Conservation (phyloP, 257 asterid species). For the Solanum clarkiae region DNA sequence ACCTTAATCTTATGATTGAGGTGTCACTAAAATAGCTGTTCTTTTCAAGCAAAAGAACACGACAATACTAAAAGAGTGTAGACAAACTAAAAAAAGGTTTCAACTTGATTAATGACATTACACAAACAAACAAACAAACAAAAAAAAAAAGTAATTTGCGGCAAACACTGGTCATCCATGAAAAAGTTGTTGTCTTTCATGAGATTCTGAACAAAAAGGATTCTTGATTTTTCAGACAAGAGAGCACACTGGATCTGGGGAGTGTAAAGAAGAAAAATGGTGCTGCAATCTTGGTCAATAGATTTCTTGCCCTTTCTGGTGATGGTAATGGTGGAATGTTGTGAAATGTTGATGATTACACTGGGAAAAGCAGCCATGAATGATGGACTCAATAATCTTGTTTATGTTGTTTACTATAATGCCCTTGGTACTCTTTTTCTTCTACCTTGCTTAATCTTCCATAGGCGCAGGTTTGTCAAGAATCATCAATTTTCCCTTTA, state of each 20-base stretch:
- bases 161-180: background rate
- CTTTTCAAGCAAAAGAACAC: background rate
- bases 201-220: background rate
- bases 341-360: conserved; percentile 11
- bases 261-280: background rate
- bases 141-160: background rate
- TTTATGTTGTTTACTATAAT: conserved; percentile 13
- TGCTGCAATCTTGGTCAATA: background rate
- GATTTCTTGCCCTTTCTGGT: conserved; percentile 7
- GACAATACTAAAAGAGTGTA: background rate
- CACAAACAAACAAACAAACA: background rate
- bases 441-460: conserved; percentile 15
- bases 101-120: background rate
- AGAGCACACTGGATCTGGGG: background rate
- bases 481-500: background rate
- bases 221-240: background rate
- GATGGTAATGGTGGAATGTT: conserved; percentile 9
- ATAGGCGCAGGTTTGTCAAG: conserved; percentile 3
- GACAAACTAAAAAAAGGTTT: background rate
- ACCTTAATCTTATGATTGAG: too few species aligned
- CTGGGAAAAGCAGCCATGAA: conserved; percentile 19
- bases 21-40: background rate
- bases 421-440: conserved; percentile 16
- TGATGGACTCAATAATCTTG: conserved; percentile 12
- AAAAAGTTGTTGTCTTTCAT: background rate